A percentile compares a stretch with the other conserved stretches of the same genome.
phyloP scores from a whole-genome alignment of 371 early-diverging fungal species.

The Choanephora cucurbitarum region DNA sequence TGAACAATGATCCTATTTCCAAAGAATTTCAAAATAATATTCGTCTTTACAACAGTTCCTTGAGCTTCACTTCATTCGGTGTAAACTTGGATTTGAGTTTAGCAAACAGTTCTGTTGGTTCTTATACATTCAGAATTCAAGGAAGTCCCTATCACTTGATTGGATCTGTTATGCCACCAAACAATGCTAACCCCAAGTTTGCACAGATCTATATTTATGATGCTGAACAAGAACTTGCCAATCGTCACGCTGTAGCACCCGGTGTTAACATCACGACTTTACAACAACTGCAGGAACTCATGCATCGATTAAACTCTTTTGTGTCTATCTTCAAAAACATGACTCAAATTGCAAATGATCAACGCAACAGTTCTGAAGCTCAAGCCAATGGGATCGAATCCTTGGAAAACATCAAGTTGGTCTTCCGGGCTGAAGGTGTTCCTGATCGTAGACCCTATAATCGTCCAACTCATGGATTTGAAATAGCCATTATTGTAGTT shows the following conservation, averaged over 20 bases:
- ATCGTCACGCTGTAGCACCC: neutral
- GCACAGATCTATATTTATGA: slow-evolving; percentile 11
- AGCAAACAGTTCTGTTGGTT: neutral
- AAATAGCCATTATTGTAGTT: slow-evolving; percentile 1
- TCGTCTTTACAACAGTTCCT: neutral
- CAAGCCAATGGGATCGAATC: no score
- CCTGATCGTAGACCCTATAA: slow-evolving; percentile 1
- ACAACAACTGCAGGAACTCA: neutral
- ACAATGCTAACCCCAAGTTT: neutral
- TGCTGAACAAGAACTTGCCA: neutral
- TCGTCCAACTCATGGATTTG: neutral
- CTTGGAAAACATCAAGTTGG: neutral
- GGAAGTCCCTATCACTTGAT: neutral
- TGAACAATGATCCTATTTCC: neutral
- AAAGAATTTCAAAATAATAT: slow-evolving; percentile 4
- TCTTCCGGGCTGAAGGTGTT: slow-evolving; percentile 4
- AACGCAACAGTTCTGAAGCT: no score
- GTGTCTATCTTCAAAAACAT: neutral
- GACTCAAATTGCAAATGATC: no score
- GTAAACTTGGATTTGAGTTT: neutral
- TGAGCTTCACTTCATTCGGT: slow-evolving; percentile 6
- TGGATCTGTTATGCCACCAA: neutral
- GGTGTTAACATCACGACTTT: neutral
- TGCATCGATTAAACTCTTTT: slow-evolving; percentile 6
- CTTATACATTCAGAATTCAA: slow-evolving; percentile 6